Percentiles rank a stretch among this genome's conserved stretches.
These are phyloP conservation scores for Miamiensis avidus DNA, from an alignment of 169 alveolate genomes.

Conservation along the genomic window DNA sequence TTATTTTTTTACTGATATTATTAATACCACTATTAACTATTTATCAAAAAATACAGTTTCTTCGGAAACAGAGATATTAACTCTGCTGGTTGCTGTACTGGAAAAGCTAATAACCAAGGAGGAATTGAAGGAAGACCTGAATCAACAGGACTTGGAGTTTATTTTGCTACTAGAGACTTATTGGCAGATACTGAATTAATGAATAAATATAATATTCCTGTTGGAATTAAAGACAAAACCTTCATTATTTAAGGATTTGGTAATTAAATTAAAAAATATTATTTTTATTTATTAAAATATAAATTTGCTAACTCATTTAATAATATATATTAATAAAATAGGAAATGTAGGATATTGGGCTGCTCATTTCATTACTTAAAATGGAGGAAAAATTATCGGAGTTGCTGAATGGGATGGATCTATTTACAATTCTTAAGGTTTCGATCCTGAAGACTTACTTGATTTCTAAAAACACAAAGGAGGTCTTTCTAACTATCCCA, in stretches of 20 bases:
- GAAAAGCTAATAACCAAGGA: slow-evolving; percentile 66
- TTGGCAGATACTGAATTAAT: slow-evolving; percentile 47
- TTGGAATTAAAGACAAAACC: slow-evolving; percentile 62
- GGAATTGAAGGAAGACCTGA: slow-evolving; percentile 82
- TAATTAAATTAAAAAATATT: slow-evolving; percentile 10
- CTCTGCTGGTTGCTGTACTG: slow-evolving; percentile 75
- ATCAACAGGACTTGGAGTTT: slow-evolving; percentile 78
- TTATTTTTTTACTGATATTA: slow-evolving; percentile 17
- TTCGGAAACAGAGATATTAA: slow-evolving; percentile 64
- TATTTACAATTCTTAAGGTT: slow-evolving; percentile 57
- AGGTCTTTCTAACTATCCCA: slow-evolving; percentile 57
- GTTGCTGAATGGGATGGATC: slow-evolving; percentile 73
- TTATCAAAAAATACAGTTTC: slow-evolving; percentile 21
- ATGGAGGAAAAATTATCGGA: slow-evolving; percentile 64
- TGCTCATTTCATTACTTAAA: slow-evolving; percentile 60
- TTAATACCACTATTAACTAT: background rate
- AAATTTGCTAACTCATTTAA: background rate
- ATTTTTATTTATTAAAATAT: background rate
- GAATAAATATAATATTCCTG: slow-evolving; percentile 29
- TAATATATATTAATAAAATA: background rate
- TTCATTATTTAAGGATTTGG: slow-evolving; percentile 76
- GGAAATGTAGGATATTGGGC: slow-evolving; percentile 81
- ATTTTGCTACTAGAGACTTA: slow-evolving; percentile 68
- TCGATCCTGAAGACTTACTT: slow-evolving; percentile 60
- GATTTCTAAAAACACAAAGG: slow-evolving; percentile 54